Percentiles rank a stretch among this genome's conserved stretches.
These are phyloP conservation scores for Chlorella sp. DNA, from an alignment of 139 green algal genomes.

Conservation along the genomic window DNA sequence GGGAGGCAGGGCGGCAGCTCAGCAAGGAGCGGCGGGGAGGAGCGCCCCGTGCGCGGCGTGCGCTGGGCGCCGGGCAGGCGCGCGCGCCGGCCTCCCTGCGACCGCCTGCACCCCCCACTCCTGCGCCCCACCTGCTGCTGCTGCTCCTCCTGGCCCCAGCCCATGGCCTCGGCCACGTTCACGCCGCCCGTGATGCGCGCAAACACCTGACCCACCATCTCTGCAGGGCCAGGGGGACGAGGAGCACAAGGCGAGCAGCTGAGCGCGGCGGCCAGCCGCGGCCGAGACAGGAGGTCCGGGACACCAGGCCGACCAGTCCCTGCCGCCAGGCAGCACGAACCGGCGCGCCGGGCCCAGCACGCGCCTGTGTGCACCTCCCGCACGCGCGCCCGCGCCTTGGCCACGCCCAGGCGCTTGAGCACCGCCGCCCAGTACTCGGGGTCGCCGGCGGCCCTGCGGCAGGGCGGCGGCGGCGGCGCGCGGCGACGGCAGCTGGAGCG, in stretches of 20 bases:
- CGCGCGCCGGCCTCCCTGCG: too few relatives aligned
- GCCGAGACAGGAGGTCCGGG: too few relatives aligned
- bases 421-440: constrained; percentile 85
- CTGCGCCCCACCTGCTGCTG: constrained; percentile 8
- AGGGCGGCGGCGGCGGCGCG: too few relatives aligned
- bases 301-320: too few relatives aligned
- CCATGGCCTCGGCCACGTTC: constrained; percentile 40
- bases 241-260: too few relatives aligned
- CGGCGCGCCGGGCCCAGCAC: neutral
- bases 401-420: constrained; percentile 55
- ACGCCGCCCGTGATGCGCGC: constrained; percentile 12
- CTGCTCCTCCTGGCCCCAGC: constrained; percentile 24
- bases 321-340: too few relatives aligned
- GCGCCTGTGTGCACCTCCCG: constrained; percentile 57
- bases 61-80: too few relatives aligned
- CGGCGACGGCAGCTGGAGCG: too few relatives aligned
- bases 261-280: too few relatives aligned
- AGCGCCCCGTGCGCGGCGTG: too few relatives aligned
- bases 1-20: too few relatives aligned
- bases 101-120: constrained; percentile 10
- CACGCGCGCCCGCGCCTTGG: constrained; percentile 62
- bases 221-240: constrained; percentile 15
- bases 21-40: too few relatives aligned
- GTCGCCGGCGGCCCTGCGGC: constrained; percentile 45
- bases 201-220: constrained; percentile 36